Percentiles rank a stretch among this genome's conserved stretches.
Evolutionary conservation across 2,329 filamentous ascomycete genomes (phyloP).

Genomic region (Pyrenochaeta sp.): DNA sequence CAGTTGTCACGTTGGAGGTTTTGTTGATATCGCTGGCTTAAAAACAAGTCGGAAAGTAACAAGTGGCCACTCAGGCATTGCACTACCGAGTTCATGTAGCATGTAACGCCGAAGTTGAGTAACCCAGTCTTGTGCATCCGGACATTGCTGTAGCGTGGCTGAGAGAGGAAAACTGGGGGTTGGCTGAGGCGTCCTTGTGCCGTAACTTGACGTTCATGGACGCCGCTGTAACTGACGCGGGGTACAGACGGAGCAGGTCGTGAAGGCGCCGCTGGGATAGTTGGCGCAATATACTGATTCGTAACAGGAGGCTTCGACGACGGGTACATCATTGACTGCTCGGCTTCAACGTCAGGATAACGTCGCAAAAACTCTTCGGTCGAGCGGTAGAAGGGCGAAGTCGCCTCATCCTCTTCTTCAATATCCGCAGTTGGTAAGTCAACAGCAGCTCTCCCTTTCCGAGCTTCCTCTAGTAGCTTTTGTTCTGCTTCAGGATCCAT

Average conservation of each 20-base stretch:
- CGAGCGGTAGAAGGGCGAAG: constrained; percentile 64
- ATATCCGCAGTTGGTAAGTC: constrained; percentile 40
- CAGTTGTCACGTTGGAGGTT: constrained; percentile 69
- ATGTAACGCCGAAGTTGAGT: constrained; percentile 81
- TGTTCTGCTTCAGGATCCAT: constrained; percentile 83
- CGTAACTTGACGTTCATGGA: constrained; percentile 66
- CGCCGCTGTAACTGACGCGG: constrained; percentile 79
- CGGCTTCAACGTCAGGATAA: constrained; percentile 73
- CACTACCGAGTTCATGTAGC: constrained; percentile 91
- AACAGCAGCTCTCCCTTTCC: constrained; percentile 67
- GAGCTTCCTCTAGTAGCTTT: constrained; percentile 79
- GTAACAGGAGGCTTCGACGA: constrained; percentile 46
- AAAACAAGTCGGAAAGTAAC: constrained; percentile 69
- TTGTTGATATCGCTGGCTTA: constrained; percentile 66
- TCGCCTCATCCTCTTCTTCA: constrained; percentile 41
- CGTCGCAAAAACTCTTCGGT: constrained; percentile 86
- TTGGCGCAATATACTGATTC: constrained; percentile 59
- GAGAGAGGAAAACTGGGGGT: constrained; percentile 56
- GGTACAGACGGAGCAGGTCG: constrained; percentile 67
- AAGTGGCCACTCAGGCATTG: constrained; percentile 82
- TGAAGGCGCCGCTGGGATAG: constrained; percentile 67
- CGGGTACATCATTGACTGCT: constrained; percentile 64
- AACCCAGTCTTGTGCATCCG: constrained; percentile 74
- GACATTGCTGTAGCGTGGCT: constrained; percentile 54
- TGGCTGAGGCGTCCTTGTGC: constrained; percentile 46